Conservation (phyloP, 2,329 filamentous ascomycete species). For the Curvularia lunata region DNA sequence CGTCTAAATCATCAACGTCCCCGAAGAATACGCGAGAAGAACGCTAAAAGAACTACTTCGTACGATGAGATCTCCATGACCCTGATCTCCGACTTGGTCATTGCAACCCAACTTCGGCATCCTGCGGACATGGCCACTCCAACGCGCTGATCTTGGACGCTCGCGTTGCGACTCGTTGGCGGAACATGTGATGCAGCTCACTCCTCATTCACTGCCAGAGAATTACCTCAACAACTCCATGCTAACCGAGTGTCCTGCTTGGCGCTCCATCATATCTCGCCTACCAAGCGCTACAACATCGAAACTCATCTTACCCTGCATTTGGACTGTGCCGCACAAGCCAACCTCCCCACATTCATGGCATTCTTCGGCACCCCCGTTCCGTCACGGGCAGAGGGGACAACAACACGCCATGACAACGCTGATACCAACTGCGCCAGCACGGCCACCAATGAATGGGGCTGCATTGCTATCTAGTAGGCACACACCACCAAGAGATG, state of each 20-base stretch:
- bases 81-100: slow-evolving; percentile 2
- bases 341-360: slow-evolving; percentile 12
- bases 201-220: neutral
- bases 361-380: slow-evolving; percentile 16
- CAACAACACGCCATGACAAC: slow-evolving; percentile 2
- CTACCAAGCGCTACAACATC: neutral
- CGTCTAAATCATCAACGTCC: neutral
- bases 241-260: neutral
- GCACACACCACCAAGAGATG: neutral
- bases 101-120: slow-evolving; percentile 1
- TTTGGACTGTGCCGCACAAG: slow-evolving; percentile 1
- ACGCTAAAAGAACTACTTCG: neutral
- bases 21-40: neutral
- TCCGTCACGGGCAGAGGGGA: slow-evolving; percentile 10
- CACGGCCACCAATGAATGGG: neutral
- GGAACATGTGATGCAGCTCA: neutral
- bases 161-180: neutral
- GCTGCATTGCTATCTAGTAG: neutral
- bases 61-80: slow-evolving; percentile 5
- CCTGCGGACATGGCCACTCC: neutral
- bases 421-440: neutral
- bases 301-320: slow-evolving; percentile 3
- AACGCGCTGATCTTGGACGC: neutral
- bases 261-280: neutral
- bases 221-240: neutral